phyloP scores from a whole-genome alignment of 1,139 yeast species.

The Debaryomycetaceae sp. region DNA sequence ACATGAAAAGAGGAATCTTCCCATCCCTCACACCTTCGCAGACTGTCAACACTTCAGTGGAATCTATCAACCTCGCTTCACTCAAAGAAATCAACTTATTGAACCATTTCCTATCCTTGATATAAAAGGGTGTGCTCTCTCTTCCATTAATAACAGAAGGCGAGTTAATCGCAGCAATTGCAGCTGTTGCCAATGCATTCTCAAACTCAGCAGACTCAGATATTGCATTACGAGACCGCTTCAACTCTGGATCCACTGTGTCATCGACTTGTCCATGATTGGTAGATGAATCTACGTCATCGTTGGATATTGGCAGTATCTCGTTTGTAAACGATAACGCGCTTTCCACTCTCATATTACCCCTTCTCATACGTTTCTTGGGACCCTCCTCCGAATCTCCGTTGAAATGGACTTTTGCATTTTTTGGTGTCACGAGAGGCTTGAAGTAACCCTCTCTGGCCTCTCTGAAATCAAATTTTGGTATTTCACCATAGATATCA shows the following conservation, averaged over 20 bases:
- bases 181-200: constrained; percentile 29
- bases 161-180: constrained; percentile 34
- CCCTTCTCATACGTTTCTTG: constrained; percentile 12
- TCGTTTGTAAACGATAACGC: constrained; percentile 8
- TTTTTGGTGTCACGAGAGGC: constrained; percentile 24
- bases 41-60: constrained; percentile 32
- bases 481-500: constrained; percentile 27
- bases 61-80: constrained; percentile 25
- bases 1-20: constrained; percentile 38
- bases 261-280: constrained; percentile 16
- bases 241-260: constrained; percentile 29
- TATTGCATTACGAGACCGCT: constrained; percentile 16
- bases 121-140: constrained; percentile 21
- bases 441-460: constrained; percentile 27
- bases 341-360: constrained; percentile 5
- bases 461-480: constrained; percentile 33
- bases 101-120: constrained; percentile 42
- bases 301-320: constrained; percentile 4
- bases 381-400: constrained; percentile 2
- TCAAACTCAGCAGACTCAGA: constrained; percentile 23
- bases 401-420: constrained; percentile 7
- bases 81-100: constrained; percentile 29
- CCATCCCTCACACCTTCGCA: constrained; percentile 40
- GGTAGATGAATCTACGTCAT: constrained; percentile 1
- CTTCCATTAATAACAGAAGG: constrained; percentile 25